These are phyloP conservation scores for Boletus sp. DNA, from an alignment of 1,284 basidiomycete genomes.

Conservation along the genomic window DNA sequence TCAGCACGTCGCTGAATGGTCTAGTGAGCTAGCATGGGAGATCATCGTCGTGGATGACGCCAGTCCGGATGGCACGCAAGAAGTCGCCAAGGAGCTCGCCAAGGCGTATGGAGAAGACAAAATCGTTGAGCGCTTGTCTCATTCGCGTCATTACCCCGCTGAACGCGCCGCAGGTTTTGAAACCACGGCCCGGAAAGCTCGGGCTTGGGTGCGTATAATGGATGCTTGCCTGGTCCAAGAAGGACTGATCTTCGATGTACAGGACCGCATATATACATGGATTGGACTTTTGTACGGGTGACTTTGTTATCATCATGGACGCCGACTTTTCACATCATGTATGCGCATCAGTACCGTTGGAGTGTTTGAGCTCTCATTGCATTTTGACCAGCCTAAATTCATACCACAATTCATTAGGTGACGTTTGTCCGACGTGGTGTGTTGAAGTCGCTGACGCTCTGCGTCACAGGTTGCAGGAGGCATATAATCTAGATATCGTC, in stretches of 20 bases:
- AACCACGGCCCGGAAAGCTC: conserved; percentile 86
- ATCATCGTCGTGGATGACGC: conserved; percentile 91
- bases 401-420: conserved; percentile 87
- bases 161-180: conserved; percentile 59
- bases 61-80: conserved; percentile 90
- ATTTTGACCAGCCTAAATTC: conserved; percentile 75
- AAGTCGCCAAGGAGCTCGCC: conserved; percentile 80
- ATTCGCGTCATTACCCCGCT: background rate
- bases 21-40: conserved; percentile 72
- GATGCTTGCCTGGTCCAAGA: background rate
- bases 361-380: conserved; percentile 12
- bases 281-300: conserved; percentile 85
- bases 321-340: conserved; percentile 96
- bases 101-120: conserved; percentile 81
- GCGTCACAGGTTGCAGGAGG: conserved; percentile 66
- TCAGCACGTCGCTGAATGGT: conserved; percentile 15
- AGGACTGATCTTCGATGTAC: conserved; percentile 12
- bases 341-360: conserved; percentile 34
- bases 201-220: conserved; percentile 72
- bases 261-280: conserved; percentile 94
- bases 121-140: conserved; percentile 55
- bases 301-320: conserved; percentile 97
- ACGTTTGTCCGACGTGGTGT: conserved; percentile 11
- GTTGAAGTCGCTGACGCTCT: conserved; percentile 11
- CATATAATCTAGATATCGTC: conserved; percentile 85